Base-by-base conservation (phyloP, 1,139 yeast genomes). In the Nakaseomyces kungkrabaensis region DNA sequence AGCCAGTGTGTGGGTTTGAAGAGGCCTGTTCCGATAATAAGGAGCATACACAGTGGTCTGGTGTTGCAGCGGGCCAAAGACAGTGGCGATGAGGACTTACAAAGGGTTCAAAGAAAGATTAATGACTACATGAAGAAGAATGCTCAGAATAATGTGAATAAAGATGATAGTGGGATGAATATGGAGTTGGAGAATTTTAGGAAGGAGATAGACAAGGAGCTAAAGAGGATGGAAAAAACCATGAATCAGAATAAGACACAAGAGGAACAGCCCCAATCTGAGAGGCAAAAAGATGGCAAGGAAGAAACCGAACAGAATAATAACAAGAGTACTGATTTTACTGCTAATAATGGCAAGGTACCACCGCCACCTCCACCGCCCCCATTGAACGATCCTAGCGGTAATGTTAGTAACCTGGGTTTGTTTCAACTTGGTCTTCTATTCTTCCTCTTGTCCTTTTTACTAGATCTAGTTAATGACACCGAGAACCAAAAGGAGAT, bases 401-500 rank as follows among this genome's bases (percentile, higher is more conserved):
- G 59, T 49, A 59, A 55, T 32, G 59, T 62, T 45, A 63, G 63
- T 3, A 54, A 66, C 25, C 51, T 68, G 5, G 68, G 65, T 29
- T 58, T 70, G 11, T 54, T 68, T 37, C 71, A 68, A 50, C 51
- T 69, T 9, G 61, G 68, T 1, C 49, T 69, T 22, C 57, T 67
- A 33, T 54, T 66, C 29, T 54, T 63, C 27, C 54, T 69, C 1
- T 52, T 67, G 8, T 57, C 68, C 1, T 68, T 66, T 42, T 45
- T 67, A 7, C 50, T 67, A 37, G 68, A 66, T 48, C 50, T 58
- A 52, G 47, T 61, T 47, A 59, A 66, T 29, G 56, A 59, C 7
- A 48, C 59, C 22, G 68, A 62, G 38, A 61, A 61, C 4, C 60
- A 65, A 8, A 65, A 66, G 48, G 73, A 70, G 52, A 66, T 71